Evolutionary conservation across 2,329 filamentous ascomycete genomes (phyloP), one percentile per base, ranked within the genome.

Genomic region (Fusarium udum): DNA sequence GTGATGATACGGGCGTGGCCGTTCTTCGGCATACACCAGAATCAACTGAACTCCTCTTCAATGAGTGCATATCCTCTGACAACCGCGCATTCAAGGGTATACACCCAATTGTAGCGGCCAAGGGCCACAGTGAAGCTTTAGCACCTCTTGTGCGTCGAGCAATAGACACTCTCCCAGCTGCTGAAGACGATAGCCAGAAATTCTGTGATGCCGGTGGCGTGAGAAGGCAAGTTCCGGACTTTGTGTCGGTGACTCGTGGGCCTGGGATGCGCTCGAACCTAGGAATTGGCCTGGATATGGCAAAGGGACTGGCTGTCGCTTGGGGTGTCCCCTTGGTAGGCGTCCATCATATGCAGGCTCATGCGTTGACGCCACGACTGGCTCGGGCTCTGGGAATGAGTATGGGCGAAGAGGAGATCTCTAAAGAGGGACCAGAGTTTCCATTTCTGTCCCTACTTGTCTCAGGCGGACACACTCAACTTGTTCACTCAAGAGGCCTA

Each of bases 291-390:
- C 81, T 98, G 16, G 91, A 94, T 79, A 92, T 91, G 28, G 96
- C 94, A 24, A 98, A 98, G 82, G 96, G 95, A 0, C 87, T 98
- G 26, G 91, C 95, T 1, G 86, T 93, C 26, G 95, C 94, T 42
- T 97, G 93, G 93, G 88, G 91, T 72, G 88, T 95, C 42, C 95
- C 95, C 7, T 84, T 98, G 37, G 81, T 98, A 3, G 96, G 91
- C 2, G 93, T 98, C 2, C 93, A 99, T 81, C 96, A 99, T 82
- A 98, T 99, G 96, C 95, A 98, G 81, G 96, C 95, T 16, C 96
- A 99, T 82, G 92, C 96, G 24, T 84, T 99, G 71, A 98, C 96
- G 24, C 93, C 95, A 22, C 88, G 94, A 15, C 88, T 99, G 46
- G 91, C 92, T 8, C 83, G 85, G 37, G 92, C 93, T 10, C 82